A percentile compares a stretch with the other conserved stretches of the same genome.
These are phyloP conservation scores for Francoa sonchifolia DNA, from an alignment of 441 rosid species.

Conservation along the genomic window DNA sequence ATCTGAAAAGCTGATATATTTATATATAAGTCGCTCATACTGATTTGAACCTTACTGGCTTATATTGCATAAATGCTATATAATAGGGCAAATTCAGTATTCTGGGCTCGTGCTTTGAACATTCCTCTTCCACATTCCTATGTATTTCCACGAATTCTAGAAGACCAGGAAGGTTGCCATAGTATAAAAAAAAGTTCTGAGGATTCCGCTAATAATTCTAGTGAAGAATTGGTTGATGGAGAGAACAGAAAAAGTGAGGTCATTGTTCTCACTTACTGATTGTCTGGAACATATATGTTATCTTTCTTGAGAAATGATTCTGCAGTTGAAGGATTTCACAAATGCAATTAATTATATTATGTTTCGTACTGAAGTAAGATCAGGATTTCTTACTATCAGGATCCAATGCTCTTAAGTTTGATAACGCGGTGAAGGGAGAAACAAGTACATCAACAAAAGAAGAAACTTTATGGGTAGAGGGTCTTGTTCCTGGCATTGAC, in stretches of 20 bases:
- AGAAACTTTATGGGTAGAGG: slow-evolving; percentile 87
- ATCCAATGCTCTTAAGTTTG: slow-evolving; percentile 13
- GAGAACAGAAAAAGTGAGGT: slow-evolving; percentile 26
- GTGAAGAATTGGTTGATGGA: slow-evolving; percentile 8
- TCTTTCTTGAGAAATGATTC: slow-evolving; percentile 3
- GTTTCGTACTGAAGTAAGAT: slow-evolving; percentile 7
- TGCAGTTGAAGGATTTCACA: slow-evolving; percentile 7
- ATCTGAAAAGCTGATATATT: not conserved
- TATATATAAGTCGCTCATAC: slow-evolving; percentile 8
- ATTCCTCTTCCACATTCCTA: slow-evolving; percentile 76
- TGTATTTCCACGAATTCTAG: slow-evolving; percentile 60
- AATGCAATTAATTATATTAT: too few species aligned
- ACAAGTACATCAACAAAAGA: slow-evolving; percentile 22
- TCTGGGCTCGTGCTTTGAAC: slow-evolving; percentile 91
- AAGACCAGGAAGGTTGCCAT: slow-evolving; percentile 17
- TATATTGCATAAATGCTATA: slow-evolving; percentile 9
- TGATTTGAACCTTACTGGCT: slow-evolving; percentile 8
- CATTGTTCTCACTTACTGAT: slow-evolving; percentile 6
- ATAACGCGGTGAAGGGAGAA: slow-evolving; percentile 19
- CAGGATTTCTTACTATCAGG: slow-evolving; percentile 19
- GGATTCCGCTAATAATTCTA: slow-evolving; percentile 11
- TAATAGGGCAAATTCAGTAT: slow-evolving; percentile 81
- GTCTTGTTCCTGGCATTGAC: slow-evolving; percentile 96
- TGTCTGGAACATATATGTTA: slow-evolving; percentile 2
- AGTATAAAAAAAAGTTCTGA: slow-evolving; percentile 11